Evolutionary conservation across 805 yeast species (phyloP).

Genomic region (Myxozyma monticola): DNA sequence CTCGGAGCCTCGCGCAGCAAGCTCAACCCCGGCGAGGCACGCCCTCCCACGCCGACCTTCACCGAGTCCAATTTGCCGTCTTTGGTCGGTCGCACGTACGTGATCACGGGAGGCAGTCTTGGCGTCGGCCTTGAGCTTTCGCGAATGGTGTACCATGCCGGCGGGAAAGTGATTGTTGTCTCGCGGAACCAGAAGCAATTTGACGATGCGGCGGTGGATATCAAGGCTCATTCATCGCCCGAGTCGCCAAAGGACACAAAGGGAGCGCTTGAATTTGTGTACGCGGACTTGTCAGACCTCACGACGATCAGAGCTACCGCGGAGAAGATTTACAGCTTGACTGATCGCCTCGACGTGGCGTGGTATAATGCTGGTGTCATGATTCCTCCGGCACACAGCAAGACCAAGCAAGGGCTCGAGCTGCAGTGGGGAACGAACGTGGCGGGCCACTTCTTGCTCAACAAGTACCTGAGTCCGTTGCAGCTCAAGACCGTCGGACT

Average conservation of each 20-base stretch:
- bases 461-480: conserved; percentile 43
- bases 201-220: conserved; percentile 5
- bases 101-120: conserved; percentile 16
- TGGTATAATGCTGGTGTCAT: conserved; percentile 39
- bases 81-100: background rate
- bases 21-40: too few relatives aligned
- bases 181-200: conserved; percentile 3
- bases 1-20: too few relatives aligned
- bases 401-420: conserved; percentile 49
- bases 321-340: conserved; percentile 33
- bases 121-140: conserved; percentile 17
- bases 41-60: conserved; percentile 2
- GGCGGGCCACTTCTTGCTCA: conserved; percentile 48
- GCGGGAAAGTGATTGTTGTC: conserved; percentile 6
- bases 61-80: conserved; percentile 2
- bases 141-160: conserved; percentile 3
- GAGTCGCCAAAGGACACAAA: background rate
- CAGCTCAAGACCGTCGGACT: conserved; percentile 39
- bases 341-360: conserved; percentile 40
- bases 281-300: conserved; percentile 28
- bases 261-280: conserved; percentile 13
- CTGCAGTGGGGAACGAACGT: conserved; percentile 48
- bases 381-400: conserved; percentile 19
- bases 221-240: background rate
- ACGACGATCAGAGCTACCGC: conserved; percentile 42